phyloP scores from a whole-genome alignment of 2,329 filamentous ascomycete species.

The Colletotrichum sp. region DNA sequence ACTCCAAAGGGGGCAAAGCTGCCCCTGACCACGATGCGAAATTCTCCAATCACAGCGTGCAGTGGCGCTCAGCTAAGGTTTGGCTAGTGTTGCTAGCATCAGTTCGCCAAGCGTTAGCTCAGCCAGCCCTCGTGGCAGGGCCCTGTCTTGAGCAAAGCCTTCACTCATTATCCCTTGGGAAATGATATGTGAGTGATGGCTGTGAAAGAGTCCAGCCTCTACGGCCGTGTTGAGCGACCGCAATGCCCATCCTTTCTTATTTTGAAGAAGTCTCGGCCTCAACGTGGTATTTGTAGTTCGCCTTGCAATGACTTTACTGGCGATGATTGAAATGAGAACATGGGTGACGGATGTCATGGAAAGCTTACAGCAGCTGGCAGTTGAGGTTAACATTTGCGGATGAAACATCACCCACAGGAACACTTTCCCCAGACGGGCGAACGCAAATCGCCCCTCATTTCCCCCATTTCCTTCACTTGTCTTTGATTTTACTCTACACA shows the following conservation, averaged over 20 bases:
- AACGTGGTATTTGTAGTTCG: neutral
- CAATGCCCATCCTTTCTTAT: neutral
- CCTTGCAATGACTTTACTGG: neutral
- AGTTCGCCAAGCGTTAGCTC: neutral
- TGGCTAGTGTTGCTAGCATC: neutral
- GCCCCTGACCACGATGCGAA: neutral
- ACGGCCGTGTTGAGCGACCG: neutral
- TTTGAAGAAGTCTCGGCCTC: neutral
- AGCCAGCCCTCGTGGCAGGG: conserved; percentile 11
- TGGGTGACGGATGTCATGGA: neutral
- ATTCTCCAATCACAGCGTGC: neutral
- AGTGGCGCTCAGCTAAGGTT: neutral
- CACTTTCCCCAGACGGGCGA: neutral
- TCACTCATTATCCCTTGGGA: neutral
- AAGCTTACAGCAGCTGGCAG: neutral
- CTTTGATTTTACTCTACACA: neutral
- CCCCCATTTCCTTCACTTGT: neutral
- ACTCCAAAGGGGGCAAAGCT: neutral
- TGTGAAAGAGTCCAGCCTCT: neutral
- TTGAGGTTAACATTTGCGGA: neutral
- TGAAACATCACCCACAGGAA: neutral
- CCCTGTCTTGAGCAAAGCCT: neutral
- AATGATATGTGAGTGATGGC: neutral
- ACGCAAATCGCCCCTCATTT: neutral
- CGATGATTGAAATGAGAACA: neutral